Base-by-base conservation (phyloP, 352 stramenopile species). In the Phytophthora sojae region DNA sequence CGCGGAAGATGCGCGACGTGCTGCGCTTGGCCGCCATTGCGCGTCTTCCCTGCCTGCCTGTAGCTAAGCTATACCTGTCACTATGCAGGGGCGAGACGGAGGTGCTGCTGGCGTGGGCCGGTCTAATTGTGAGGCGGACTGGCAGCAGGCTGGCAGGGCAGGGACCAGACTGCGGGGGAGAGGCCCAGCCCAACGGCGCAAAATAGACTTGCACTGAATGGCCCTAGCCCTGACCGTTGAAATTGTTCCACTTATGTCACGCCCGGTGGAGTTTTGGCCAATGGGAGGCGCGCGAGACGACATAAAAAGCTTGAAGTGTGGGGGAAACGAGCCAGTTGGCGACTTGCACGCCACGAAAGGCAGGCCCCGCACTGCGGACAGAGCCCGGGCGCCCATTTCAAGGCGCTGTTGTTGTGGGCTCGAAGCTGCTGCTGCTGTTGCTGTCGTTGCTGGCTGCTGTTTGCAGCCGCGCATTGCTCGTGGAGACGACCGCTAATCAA, bases 1-100 rank as follows among this genome's bases (percentile, higher is more conserved):
- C 80, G 61, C 79, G 81, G 51, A 89, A 92, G 23, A 87, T 57
- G 26, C 84, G 83, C 67, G 65, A 80, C 44, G 61, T 67, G 51
- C 59, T 77, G 52, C 69, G 69, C 69, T 75, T 77, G 52, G 58
- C 58, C 54, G 69, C 37, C 73, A 80, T 80, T 39, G 53, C 35
- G 29, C 29, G 47, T 61, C 56, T 19, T 56, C 44, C 19, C 50
- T 30, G 42, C 12, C 17, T 50, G 11, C n/a, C 9, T 7, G 15
- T 17, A 15, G 35, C 35, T 11, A 15, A 2, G 35, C 35, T 42
- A 42, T 11, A 8, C 35, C 12, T 15, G 26, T 30, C 26, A 30
- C 21, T 21, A 1, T 21, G 21, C 21, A 21, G n/a, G 45, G 2
- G 19, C 45, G 45, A n/a, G n/a, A 30, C 35, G 35, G 35, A 42